Conservation (phyloP, 371 early-diverging fungal species). For the Mucor saturninus region DNA sequence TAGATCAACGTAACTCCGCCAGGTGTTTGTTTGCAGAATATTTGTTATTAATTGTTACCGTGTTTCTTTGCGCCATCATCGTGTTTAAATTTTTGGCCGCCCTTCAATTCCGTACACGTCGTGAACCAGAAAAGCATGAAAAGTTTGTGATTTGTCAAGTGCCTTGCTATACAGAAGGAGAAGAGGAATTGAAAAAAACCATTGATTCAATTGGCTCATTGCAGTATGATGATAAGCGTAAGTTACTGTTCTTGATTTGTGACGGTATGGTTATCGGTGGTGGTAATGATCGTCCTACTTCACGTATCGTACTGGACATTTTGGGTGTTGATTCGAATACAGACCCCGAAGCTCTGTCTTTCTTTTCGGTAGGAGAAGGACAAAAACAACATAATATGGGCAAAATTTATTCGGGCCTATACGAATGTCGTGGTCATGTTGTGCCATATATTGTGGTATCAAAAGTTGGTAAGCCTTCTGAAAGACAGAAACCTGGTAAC, state of each 20-base stretch:
- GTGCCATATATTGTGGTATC: conserved; percentile 86
- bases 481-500: conserved; percentile 81
- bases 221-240: conserved; percentile 72
- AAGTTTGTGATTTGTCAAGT: conserved; percentile 93
- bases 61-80: conserved; percentile 79
- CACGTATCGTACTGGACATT: conserved; percentile 85
- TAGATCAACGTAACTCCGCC: conserved; percentile 82
- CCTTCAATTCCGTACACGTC: conserved; percentile 69
- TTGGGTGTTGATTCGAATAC: conserved; percentile 80
- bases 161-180: conserved; percentile 85
- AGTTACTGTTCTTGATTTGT: conserved; percentile 79
- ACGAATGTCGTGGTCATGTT: conserved; percentile 79
- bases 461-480: conserved; percentile 79
- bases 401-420: conserved; percentile 90
- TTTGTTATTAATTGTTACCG: conserved; percentile 76
- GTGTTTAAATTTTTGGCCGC: conserved; percentile 92
- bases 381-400: conserved; percentile 86
- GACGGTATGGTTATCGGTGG: conserved; percentile 90
- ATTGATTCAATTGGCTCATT: conserved; percentile 73
- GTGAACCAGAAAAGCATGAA: conserved; percentile 84
- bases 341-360: conserved; percentile 86
- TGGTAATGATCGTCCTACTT: conserved; percentile 91
- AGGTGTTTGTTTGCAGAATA: conserved; percentile 86
- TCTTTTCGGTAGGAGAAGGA: conserved; percentile 87
- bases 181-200: conserved; percentile 72